A percentile compares a stretch with the other conserved stretches of the same genome.
Conservation (phyloP, 1,139 yeast genomes). For the Torulaspora pretoriensis region DNA sequence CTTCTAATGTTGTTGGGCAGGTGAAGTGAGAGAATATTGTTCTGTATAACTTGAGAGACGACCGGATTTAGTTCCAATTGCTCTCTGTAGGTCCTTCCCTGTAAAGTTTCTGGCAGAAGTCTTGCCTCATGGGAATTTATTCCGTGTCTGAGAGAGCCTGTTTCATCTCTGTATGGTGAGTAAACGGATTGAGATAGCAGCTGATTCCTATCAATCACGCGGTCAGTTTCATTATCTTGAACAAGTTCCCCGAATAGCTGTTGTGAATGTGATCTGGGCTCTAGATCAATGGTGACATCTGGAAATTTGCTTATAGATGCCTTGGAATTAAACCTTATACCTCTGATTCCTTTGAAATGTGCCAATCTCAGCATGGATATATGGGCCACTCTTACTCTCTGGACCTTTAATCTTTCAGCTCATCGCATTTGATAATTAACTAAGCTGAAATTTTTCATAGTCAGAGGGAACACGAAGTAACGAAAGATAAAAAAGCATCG, state of each 20-base stretch:
- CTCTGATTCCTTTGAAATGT: constrained; percentile 1
- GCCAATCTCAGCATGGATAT: constrained; percentile 10
- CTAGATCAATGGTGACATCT: constrained; percentile 8
- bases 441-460: constrained; percentile 11
- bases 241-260: constrained; percentile 47
- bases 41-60: constrained; percentile 54
- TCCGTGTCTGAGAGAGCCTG: constrained; percentile 30
- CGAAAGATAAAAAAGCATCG: background rate
- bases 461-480: background rate
- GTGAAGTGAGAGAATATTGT: constrained; percentile 52
- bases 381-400: background rate
- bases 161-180: constrained; percentile 29
- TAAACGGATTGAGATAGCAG: constrained; percentile 37
- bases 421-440: background rate
- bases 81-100: constrained; percentile 29
- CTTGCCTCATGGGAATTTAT: constrained; percentile 31
- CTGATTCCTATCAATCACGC: constrained; percentile 36
- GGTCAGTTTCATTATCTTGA: constrained; percentile 36
- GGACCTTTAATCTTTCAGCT: background rate
- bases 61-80: constrained; percentile 46
- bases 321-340: constrained; percentile 6
- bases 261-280: constrained; percentile 12
- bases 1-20: constrained; percentile 55
- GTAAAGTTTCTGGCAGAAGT: constrained; percentile 38
- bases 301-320: constrained; percentile 6